Base-by-base conservation (phyloP, 2,329 filamentous ascomycete species). In the Fonsecaea pugnacius region DNA sequence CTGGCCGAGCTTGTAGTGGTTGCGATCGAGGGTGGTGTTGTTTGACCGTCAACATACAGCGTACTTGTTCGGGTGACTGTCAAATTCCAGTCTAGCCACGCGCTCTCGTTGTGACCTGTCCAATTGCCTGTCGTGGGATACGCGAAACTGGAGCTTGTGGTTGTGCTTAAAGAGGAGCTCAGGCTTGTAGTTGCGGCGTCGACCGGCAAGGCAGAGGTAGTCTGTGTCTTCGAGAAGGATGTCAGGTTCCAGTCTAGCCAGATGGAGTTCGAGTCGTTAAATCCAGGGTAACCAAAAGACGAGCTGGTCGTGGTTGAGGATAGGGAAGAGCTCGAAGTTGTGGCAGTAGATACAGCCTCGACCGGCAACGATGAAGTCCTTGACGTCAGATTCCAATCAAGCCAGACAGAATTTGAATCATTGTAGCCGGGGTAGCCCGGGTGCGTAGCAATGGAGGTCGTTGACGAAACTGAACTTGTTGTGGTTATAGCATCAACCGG, bases 401-500 rank as follows among this genome's bases (percentile, higher is more conserved):
- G n/a, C 51, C 51, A 53, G 18, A 53, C n/a, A 32, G 51, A 53
- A 16, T 53, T 53, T 16, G 51, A 53, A 30, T 53, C 51, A 35
- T 53, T 53, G 4, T 33, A 53, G 43, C 43, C 43, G 4, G 43
- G 21, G 18, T 27, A 48, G 14, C 33, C 18, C 18, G 53, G 10
- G 24, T 56, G 27, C 5, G 43, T 21, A 38, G n/a, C 32, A 24
- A 36, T 24, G 53, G 53, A 38, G 14, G 53, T 56, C 9, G 33
- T 38, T 4, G 35, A 27, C 3, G 43, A 48, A 24, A 24, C 16
- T 4, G 43, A 48, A 48, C 43, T 27, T 24, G 38, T 36, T 5
- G 54, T 61, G 10, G 52, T 62, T 7, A 40, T 2, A 21, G 60
- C 43, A 46, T 48, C 38, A 56, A 50, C 60, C n/a, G 53, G 46